A percentile compares a stretch with the other conserved stretches of the same genome.
These are phyloP conservation scores for Acer campestre DNA, from an alignment of 345 rosid species.

Conservation along the genomic window DNA sequence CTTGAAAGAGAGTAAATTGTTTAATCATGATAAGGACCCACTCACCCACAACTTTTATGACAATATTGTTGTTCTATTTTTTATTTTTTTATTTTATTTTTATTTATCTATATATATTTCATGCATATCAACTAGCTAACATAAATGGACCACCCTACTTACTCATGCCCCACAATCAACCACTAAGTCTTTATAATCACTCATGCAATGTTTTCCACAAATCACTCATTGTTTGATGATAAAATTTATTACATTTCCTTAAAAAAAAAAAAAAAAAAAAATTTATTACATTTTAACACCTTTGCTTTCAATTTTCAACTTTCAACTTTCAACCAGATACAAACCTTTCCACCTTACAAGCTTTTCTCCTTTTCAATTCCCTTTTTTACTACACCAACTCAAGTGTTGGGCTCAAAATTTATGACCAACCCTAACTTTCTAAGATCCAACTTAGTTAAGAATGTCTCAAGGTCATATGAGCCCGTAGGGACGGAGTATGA, in stretches of 20 bases:
- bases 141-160: constrained; percentile 12
- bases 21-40: neutral
- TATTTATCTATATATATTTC: neutral
- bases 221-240: constrained; percentile 5
- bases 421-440: no score
- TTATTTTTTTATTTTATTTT: no score
- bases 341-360: neutral
- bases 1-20: neutral
- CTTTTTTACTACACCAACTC: neutral
- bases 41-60: constrained; percentile 8
- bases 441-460: no score
- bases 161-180: neutral
- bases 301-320: neutral
- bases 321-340: neutral
- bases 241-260: neutral
- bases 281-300: neutral
- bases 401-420: neutral
- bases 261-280: no score
- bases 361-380: neutral
- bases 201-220: neutral
- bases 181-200: neutral
- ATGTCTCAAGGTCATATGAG: no score
- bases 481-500: no score
- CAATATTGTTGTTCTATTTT: neutral
- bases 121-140: constrained; percentile 1